phyloP scores from a whole-genome alignment of 148 eudicot genomes.

The Nepenthes mirabilis region DNA sequence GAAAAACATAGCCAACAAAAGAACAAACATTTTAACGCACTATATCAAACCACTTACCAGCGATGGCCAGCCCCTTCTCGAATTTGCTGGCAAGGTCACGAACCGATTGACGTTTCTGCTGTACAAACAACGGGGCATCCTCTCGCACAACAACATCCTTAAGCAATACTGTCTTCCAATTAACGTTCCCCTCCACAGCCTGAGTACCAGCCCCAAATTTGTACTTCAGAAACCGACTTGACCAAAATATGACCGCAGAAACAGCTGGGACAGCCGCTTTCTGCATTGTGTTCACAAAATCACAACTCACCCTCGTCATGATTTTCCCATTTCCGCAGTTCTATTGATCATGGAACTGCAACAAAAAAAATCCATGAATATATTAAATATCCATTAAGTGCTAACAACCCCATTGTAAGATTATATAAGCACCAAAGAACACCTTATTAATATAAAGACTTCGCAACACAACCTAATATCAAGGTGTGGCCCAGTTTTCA shows the following conservation, averaged over 20 bases:
- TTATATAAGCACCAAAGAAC: no score
- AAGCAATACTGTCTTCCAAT: slow-evolving; percentile 43
- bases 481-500: no score
- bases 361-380: no score
- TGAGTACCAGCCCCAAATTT: slow-evolving; percentile 73
- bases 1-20: neutral
- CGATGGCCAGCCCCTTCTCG: slow-evolving; percentile 94
- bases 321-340: neutral
- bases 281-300: slow-evolving; percentile 60
- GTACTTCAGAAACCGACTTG: slow-evolving; percentile 84
- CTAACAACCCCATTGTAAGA: no score
- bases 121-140: slow-evolving; percentile 82
- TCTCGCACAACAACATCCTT: slow-evolving; percentile 82
- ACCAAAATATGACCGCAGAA: slow-evolving; percentile 66
- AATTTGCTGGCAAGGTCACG: slow-evolving; percentile 97
- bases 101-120: slow-evolving; percentile 85
- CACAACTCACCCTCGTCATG: slow-evolving; percentile 85
- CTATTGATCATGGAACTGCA: no score
- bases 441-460: no score
- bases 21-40: slow-evolving; percentile 14
- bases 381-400: no score
- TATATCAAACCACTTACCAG: slow-evolving; percentile 90
- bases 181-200: slow-evolving; percentile 65
- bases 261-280: slow-evolving; percentile 71
- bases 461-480: no score